These are phyloP conservation scores for Isatis tinctoria DNA, from an alignment of 345 rosid species.

Conservation along the genomic window DNA sequence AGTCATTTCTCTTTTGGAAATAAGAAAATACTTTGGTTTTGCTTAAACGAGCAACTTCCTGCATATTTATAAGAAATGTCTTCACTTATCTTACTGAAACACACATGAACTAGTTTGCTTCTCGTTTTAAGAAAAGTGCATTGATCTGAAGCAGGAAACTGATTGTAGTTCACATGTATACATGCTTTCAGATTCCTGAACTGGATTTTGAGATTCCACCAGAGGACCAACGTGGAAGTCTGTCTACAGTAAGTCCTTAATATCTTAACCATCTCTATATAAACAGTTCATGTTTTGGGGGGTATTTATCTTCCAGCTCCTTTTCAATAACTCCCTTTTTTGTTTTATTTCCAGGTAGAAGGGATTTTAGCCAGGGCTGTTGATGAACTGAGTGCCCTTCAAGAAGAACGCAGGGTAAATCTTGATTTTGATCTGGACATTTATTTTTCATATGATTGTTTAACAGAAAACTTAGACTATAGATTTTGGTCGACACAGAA, in stretches of 20 bases:
- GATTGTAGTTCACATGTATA: background rate
- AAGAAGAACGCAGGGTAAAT: constrained; percentile 80
- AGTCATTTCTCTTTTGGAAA: no score
- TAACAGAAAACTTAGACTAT: background rate
- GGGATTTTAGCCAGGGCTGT: constrained; percentile 76
- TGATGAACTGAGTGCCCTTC: constrained; percentile 82
- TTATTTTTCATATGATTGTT: background rate
- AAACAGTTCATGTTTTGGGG: background rate
- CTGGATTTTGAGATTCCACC: constrained; percentile 94
- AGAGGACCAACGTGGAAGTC: constrained; percentile 90
- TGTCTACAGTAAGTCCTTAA: constrained; percentile 62
- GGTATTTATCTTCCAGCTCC: background rate
- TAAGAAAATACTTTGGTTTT: no score
- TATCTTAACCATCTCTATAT: background rate
- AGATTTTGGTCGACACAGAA: constrained; percentile 44
- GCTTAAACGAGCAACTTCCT: no score
- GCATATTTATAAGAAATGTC: no score
- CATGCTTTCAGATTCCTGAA: constrained; percentile 67
- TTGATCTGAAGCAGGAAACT: background rate
- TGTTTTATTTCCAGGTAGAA: constrained; percentile 47
- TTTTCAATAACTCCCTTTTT: background rate
- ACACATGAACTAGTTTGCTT: background rate
- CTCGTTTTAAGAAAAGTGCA: background rate
- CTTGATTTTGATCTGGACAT: background rate
- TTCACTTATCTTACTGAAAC: no score